phyloP scores from a whole-genome alignment of 2,329 filamentous ascomycete species.

The Neopestalotiopsis sp. region DNA sequence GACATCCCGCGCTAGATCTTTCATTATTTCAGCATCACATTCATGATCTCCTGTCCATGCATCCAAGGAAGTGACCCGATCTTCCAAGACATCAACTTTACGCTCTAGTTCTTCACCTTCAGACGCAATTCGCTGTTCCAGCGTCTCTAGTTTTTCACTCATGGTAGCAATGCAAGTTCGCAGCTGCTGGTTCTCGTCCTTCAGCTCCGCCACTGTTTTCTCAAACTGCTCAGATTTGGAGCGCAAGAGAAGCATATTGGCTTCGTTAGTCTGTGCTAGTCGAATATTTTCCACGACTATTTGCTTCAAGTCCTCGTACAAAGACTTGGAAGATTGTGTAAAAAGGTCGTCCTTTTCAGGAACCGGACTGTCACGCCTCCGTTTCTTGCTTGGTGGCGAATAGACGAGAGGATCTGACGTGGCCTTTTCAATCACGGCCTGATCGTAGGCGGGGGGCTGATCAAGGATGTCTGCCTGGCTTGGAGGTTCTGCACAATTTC shows the following conservation, averaged over 20 bases:
- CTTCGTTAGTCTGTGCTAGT: not conserved
- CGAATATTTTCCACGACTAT: not conserved
- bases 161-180: not conserved
- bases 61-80: slow-evolving; percentile 7
- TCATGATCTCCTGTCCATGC: slow-evolving; percentile 17
- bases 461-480: not conserved
- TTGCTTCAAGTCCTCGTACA: not conserved
- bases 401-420: slow-evolving; percentile 6
- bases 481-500: not conserved
- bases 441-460: slow-evolving; percentile 9
- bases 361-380: not conserved
- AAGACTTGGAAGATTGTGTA: not conserved
- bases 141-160: not conserved
- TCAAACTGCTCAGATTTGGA: slow-evolving; percentile 15
- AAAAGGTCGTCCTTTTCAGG: not conserved
- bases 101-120: slow-evolving; percentile 14
- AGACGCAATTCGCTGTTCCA: slow-evolving; percentile 4
- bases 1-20: slow-evolving; percentile 13
- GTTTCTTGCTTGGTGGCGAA: slow-evolving; percentile 14
- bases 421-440: slow-evolving; percentile 6
- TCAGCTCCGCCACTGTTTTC: slow-evolving; percentile 2
- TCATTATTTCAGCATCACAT: slow-evolving; percentile 8
- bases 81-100: slow-evolving; percentile 9
- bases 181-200: slow-evolving; percentile 8
- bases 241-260: not conserved